Conservation (phyloP, 371 early-diverging fungal genomes). For the Actinomortierella ambigua region DNA sequence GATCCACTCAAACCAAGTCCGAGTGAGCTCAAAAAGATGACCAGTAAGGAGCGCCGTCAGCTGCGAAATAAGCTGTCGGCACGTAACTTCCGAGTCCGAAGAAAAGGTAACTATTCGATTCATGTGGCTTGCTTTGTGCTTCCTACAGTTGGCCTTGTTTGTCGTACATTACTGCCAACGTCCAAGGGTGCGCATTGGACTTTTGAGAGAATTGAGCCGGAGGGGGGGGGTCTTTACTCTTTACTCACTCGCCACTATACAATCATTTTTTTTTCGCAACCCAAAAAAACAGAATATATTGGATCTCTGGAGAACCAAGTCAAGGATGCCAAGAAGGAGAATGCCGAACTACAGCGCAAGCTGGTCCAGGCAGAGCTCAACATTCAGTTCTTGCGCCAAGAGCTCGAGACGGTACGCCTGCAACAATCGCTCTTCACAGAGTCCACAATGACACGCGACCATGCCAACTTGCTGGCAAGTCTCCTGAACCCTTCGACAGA, state of each 20-base stretch:
- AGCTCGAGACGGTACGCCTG: conserved; percentile 26
- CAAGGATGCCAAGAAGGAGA: conserved; percentile 30
- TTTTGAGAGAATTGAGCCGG: neutral
- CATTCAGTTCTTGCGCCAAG: conserved; percentile 39
- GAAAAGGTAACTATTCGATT: conserved; percentile 86
- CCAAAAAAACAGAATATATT: conserved; percentile 31
- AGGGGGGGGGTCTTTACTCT: neutral
- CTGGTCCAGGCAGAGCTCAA: conserved; percentile 39
- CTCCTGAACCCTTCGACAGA: conserved; percentile 34
- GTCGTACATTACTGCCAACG: neutral
- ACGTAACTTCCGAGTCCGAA: conserved; percentile 83
- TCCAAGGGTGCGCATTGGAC: neutral
- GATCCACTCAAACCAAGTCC: conserved; percentile 17
- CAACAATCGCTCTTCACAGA: conserved; percentile 29
- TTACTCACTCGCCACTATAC: neutral
- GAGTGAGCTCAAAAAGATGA: conserved; percentile 57
- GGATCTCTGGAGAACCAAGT: conserved; percentile 34
- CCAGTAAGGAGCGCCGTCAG: conserved; percentile 84
- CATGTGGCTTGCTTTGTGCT: too few species aligned
- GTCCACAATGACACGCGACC: conserved; percentile 24
- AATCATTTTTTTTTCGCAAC: neutral
- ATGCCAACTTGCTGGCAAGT: conserved; percentile 39
- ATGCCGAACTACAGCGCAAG: conserved; percentile 24
- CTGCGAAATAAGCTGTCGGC: conserved; percentile 90
- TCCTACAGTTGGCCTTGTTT: too few species aligned